phyloP scores from a whole-genome alignment of 78 protist species.

The slime mould (Dictyostelium discoideum) region DNA sequence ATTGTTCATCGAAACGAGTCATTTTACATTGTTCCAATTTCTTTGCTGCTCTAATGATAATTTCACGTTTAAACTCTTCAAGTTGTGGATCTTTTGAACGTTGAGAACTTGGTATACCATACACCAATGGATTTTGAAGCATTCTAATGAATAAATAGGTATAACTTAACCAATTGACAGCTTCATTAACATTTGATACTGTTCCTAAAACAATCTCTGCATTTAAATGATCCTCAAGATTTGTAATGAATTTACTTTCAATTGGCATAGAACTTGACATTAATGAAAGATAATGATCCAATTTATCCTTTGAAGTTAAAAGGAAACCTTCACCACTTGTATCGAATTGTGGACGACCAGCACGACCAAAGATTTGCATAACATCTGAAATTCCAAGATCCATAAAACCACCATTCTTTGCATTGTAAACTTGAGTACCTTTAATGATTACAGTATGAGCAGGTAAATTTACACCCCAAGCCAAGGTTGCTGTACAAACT shows the following conservation, averaged over 20 bases:
- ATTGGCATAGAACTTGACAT: conserved; percentile 91
- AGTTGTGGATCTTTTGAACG: conserved; percentile 85
- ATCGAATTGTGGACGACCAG: conserved; percentile 99
- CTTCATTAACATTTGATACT: conserved; percentile 94
- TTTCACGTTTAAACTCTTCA: conserved; percentile 13
- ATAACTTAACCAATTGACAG: conserved; percentile 96
- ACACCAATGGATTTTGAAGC: conserved; percentile 94
- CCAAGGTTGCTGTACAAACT: conserved; percentile 97
- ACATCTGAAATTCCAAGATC: conserved; percentile 97
- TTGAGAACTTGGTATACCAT: conserved; percentile 89
- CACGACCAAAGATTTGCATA: conserved; percentile 98
- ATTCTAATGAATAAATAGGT: conserved; percentile 96
- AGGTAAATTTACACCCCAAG: conserved; percentile 99
- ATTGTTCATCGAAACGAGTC: conserved; percentile 90
- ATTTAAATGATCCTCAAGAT: conserved; percentile 94
- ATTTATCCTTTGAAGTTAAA: conserved; percentile 93
- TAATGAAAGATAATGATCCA: conserved; percentile 88
- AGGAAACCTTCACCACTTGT: conserved; percentile 95
- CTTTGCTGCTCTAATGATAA: conserved; percentile 85
- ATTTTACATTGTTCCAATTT: conserved; percentile 86
- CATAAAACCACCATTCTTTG: conserved; percentile 88
- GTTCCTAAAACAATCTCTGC: conserved; percentile 99
- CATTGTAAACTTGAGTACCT: conserved; percentile 96
- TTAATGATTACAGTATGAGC: conserved; percentile 98
- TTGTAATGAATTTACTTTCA: conserved; percentile 85